Evolutionary conservation across 2,329 filamentous ascomycete genomes (phyloP), one percentile per base, ranked within the genome.

Genomic region (Alternaria rosae): DNA sequence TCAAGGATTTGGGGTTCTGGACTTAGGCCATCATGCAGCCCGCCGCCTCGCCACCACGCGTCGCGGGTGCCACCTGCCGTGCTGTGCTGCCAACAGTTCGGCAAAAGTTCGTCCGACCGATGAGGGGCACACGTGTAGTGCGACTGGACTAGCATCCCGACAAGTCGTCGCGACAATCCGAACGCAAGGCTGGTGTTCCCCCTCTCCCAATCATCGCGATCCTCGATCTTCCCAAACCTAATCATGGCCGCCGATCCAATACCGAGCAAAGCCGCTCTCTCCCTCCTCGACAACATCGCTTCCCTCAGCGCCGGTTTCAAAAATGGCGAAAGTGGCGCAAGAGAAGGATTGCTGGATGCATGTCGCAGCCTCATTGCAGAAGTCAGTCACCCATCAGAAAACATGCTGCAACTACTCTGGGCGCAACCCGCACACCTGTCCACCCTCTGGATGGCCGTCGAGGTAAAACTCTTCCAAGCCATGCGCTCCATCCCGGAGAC

Each of bases 351-450:
- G 21, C 30, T 72, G 11, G 62, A 61, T 23, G 66, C 69, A 1
- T 67, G 65, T 32, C 60, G 67, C n/a, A 66, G 66, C 38, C 68
- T 76, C 35, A 68, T 72, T 32, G 35, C 72, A 1, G 65, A 71
- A 47, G 66, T 72, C 17, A 71, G 68, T 41, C 64, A 74, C 38
- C 70, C 71, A 11, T 68, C 70, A 0, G 71, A 74, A 56, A 68
- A 57, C 15, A 68, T 72, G 55, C 53, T 71, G 17, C 60, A 67
- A 4, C 32, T 70, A 45, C 41, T 73, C 25, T 74, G 71, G 71
- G 62, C 69, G 2, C 69, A 73, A n/a, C 68, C 71, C 12, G 59
- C 68, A 1, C 69, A 74, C 38, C 58, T 70, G 2, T 56, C 62
- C 50, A 45, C 67, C 8, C 60, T 74, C 21, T 70, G 70, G 60